Percentiles rank a stretch among this genome's conserved stretches.
phyloP scores from a whole-genome alignment of 345 rosid genomes.

The Draba incana region DNA sequence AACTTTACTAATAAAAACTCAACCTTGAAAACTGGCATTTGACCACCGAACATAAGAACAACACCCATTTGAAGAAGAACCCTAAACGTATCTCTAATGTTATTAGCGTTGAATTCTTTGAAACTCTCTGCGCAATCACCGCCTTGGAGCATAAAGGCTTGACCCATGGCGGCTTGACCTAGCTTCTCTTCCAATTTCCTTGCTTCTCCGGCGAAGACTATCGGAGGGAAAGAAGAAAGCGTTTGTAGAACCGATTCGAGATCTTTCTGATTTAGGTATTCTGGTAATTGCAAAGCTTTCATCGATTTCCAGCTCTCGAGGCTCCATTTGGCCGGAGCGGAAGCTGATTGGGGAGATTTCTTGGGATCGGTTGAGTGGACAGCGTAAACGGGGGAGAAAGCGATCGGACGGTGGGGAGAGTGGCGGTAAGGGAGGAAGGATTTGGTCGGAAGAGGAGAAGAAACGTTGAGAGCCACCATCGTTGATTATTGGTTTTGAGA shows the following conservation, averaged over 20 bases:
- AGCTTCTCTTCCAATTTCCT: conserved; percentile 60
- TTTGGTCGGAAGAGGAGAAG: conserved; percentile 45
- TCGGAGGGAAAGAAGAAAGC: conserved; percentile 61
- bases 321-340: conserved; percentile 50
- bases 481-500: not conserved
- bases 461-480: conserved; percentile 50
- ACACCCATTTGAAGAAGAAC: conserved; percentile 73
- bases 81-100: conserved; percentile 65
- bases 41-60: conserved; percentile 70
- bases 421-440: conserved; percentile 37
- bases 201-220: conserved; percentile 74
- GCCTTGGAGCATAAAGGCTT: conserved; percentile 67
- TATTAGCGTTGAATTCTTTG: conserved; percentile 59
- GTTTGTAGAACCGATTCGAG: conserved; percentile 62
- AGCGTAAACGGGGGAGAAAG: conserved; percentile 51
- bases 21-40: conserved; percentile 62
- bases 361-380: conserved; percentile 58
- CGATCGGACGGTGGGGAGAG: conserved; percentile 37
- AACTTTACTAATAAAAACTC: not conserved
- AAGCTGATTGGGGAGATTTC: conserved; percentile 31
- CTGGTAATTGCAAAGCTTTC: conserved; percentile 67
- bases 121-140: conserved; percentile 78
- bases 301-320: conserved; percentile 63
- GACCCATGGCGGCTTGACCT: conserved; percentile 58
- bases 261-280: conserved; percentile 61